Evolutionary conservation across 2,329 filamentous ascomycete species (phyloP), one percentile per base, ranked within the genome.

Genomic region (Fusarium continuum): DNA sequence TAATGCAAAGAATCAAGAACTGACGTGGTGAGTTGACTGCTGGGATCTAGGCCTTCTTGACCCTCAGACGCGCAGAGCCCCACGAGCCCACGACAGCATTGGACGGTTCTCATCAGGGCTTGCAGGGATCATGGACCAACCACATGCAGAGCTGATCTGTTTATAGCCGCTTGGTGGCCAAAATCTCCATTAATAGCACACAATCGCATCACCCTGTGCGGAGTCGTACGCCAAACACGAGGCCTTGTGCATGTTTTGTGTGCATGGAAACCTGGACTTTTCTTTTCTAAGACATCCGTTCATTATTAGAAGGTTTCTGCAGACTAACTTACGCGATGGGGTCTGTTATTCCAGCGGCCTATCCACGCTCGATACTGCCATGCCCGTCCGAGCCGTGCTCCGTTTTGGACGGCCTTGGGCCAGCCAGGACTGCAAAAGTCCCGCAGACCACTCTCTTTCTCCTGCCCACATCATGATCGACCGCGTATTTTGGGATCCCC

Each of bases 121-220:
- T 60, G 25, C 56, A 60, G 56, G 56, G 56, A 60, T 60, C 29
- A 35, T 46, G 34, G 29, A 8, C 56, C 52, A 58, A 58, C 53
- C 44, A 50, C 29, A 19, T 34, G 47, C 46, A 54, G 31, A 14
- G 11, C 10, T 10, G 39, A 23, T 45, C 46, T 60, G 55, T 60
- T 60, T 60, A 55, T 60, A 60, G 55, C 34, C 56, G 56, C 56
- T 60, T 20, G 38, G 55, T 60, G 56, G 55, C 23, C 47, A 40
- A 36, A 34, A 32, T 22, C 17, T 58, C 55, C 55, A 60, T 60
- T 60, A 23, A 60, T 60, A 60, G 56, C 55, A 60, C 55, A 55
- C 20, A 46, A 17, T 60, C 56, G 55, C 56, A 46, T 51, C 56
- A 60, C 31, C 19, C 6, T 13, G 45, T 22, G 44, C 50, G 28